Base-by-base conservation (phyloP, 345 rosid genomes). In the Physaria fendleri region DNA sequence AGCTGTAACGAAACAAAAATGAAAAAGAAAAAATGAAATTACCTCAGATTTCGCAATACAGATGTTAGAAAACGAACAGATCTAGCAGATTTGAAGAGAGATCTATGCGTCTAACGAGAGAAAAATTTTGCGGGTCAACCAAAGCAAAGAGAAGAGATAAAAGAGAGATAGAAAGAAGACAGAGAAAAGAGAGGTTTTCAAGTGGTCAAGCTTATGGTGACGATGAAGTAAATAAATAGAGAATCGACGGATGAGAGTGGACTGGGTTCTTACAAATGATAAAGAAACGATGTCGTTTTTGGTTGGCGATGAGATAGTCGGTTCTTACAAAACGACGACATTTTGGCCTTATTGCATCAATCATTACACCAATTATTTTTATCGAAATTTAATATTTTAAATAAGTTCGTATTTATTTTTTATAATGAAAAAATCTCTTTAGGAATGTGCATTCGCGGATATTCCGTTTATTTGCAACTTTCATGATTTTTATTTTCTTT, bases 391-490 rank as follows among this genome's bases (percentile, higher is more conserved):
- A 15, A 7, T 5, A n/a, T n/a, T n/a, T n/a, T n/a, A n/a, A n/a
- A n/a, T n/a, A n/a, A n/a, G n/a, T n/a, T n/a, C n/a, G n/a, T n/a
- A n/a, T n/a, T n/a, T n/a, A n/a, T n/a, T n/a, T n/a, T n/a, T n/a
- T n/a, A n/a, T n/a, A n/a, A n/a, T n/a, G n/a, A n/a, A n/a, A n/a
- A n/a, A n/a, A n/a, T n/a, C n/a, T n/a, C n/a, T n/a, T n/a, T n/a
- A n/a, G n/a, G n/a, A n/a, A n/a, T 68, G 41, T 43, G 25, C 27
- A 25, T n/a, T 50, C 72, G 52, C 72, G 72, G 62, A 35, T 27
- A 35, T 20, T 44, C 49, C 73, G 67, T 52, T 60, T 20, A 7
- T 60, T 51, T 60, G 12, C 53, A 52, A 68, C 62, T 60, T 21
- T 39, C 48, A 42, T 60, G 33, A 34, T 59, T 34, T 22, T 16